Evolutionary conservation across 164 flowering plant genomes (phyloP).

Genomic region (Chimonanthus praecox): DNA sequence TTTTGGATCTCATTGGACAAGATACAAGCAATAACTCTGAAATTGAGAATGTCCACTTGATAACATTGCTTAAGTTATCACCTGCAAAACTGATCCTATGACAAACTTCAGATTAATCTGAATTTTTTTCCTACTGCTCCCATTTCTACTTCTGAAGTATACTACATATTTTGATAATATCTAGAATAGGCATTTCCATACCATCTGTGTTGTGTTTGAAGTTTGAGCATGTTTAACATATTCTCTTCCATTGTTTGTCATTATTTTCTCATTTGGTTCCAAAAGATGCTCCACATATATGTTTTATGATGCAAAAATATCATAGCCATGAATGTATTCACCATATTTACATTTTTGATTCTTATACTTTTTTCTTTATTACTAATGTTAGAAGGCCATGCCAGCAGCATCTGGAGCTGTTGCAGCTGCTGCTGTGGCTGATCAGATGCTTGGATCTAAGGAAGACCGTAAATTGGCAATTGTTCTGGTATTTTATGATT

Average conservation of each 20-base stretch:
- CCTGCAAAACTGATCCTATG: too few species aligned
- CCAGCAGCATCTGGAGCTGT: constrained; percentile 99
- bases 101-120: too few species aligned
- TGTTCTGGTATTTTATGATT: constrained; percentile 61
- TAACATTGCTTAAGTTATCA: background rate
- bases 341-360: constrained; percentile 3
- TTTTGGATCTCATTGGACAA: too few species aligned
- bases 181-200: background rate
- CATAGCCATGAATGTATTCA: background rate
- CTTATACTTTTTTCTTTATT: constrained; percentile 13
- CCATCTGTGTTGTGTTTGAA: background rate
- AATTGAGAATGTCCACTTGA: background rate
- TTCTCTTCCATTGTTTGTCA: background rate
- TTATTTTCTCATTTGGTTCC: too few species aligned
- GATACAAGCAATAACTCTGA: background rate
- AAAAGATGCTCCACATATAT: background rate
- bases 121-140: too few species aligned
- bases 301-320: background rate
- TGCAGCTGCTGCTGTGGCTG: constrained; percentile 98
- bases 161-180: background rate
- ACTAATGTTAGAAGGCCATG: constrained; percentile 59
- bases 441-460: constrained; percentile 98
- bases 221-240: background rate
- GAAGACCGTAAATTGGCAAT: constrained; percentile 94
- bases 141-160: too few species aligned